phyloP scores from a whole-genome alignment of 1,139 yeast genomes.

The Meyerozyma guilliermondii region DNA sequence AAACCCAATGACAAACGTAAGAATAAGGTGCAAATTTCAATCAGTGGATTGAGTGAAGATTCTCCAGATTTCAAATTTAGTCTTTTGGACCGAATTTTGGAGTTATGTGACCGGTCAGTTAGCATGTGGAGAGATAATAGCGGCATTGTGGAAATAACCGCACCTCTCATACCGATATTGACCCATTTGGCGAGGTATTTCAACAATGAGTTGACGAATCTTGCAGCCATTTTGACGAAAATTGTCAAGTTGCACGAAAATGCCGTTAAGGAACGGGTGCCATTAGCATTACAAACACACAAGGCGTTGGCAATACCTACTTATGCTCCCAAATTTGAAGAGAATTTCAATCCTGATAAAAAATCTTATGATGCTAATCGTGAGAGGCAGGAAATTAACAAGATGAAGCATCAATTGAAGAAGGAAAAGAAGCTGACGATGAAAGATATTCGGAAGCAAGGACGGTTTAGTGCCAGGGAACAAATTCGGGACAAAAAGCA shows the following conservation, averaged over 20 bases:
- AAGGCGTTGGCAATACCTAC: conserved; percentile 81
- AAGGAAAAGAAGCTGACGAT: conserved; percentile 85
- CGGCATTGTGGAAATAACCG: conserved; percentile 56
- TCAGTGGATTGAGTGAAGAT: conserved; percentile 5
- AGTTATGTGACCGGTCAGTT: conserved; percentile 24
- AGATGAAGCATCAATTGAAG: conserved; percentile 80
- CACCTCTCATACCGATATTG: conserved; percentile 32
- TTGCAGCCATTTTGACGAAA: conserved; percentile 33
- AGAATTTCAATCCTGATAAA: conserved; percentile 92
- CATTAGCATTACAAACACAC: conserved; percentile 84
- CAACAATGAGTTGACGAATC: background rate
- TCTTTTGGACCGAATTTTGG: conserved; percentile 23
- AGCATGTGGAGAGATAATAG: conserved; percentile 60
- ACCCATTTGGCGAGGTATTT: conserved; percentile 36
- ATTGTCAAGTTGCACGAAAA: conserved; percentile 39
- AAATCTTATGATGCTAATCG: conserved; percentile 83
- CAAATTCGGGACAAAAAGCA: conserved; percentile 73
- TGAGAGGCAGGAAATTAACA: conserved; percentile 75
- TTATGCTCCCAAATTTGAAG: conserved; percentile 88
- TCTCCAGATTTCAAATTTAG: conserved; percentile 20
- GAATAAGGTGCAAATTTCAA: background rate
- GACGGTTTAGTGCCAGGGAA: conserved; percentile 82
- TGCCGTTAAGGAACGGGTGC: conserved; percentile 50
- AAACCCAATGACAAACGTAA: background rate
- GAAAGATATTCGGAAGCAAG: conserved; percentile 87